phyloP scores from a whole-genome alignment of 176 grass and related monocot genomes.

The Triticum urartu region DNA sequence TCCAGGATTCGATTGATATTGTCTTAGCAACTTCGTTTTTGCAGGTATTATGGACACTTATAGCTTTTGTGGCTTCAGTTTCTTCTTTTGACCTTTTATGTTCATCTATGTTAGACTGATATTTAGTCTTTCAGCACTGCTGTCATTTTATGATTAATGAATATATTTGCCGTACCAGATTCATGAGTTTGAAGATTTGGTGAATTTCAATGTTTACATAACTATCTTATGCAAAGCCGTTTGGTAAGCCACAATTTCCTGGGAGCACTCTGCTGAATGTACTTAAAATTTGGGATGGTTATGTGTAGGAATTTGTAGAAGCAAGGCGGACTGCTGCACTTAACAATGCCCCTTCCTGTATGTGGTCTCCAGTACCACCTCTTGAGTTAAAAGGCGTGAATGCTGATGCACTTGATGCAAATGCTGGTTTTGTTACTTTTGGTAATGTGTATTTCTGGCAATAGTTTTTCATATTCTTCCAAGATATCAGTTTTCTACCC shows the following conservation, averaged over 20 bases:
- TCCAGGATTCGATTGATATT: conserved; percentile 94
- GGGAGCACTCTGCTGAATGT: background rate
- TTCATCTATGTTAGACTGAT: background rate
- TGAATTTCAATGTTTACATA: background rate
- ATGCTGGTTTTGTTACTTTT: conserved; percentile 99
- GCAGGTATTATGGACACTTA: conserved; percentile 60
- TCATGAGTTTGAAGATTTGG: background rate
- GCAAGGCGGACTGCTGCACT: conserved; percentile 82
- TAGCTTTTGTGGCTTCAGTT: background rate
- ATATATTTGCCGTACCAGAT: background rate
- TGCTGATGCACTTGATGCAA: conserved; percentile 77
- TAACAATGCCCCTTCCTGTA: conserved; percentile 87
- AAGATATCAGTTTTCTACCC: background rate
- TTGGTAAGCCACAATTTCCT: background rate
- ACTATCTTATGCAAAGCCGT: background rate
- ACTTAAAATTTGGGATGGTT: background rate
- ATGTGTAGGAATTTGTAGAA: conserved; percentile 95
- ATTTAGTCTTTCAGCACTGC: conserved; percentile 6
- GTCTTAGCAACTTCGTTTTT: conserved; percentile 94
- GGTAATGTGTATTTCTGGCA: conserved; percentile 57
- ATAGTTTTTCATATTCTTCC: conserved; percentile 9
- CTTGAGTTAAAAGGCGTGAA: conserved; percentile 84
- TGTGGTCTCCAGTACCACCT: conserved; percentile 85
- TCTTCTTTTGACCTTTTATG: conserved; percentile 15
- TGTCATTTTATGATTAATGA: background rate